phyloP scores from a whole-genome alignment of 2,329 filamentous ascomycete species.

The Colletotrichum theobromicola region DNA sequence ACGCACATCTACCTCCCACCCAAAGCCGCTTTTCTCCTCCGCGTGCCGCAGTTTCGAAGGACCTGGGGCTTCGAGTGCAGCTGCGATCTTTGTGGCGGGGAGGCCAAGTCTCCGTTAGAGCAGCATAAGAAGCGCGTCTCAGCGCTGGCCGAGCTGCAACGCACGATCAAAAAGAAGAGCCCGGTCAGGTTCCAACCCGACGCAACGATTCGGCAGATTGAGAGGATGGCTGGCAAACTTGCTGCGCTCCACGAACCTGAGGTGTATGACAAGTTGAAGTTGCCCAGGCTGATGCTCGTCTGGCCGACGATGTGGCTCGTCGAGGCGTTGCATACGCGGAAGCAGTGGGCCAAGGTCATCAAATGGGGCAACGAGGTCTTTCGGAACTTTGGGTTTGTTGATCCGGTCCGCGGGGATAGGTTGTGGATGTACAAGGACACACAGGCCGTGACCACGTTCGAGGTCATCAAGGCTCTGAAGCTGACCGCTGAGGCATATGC shows the following conservation, averaged over 20 bases:
- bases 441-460: slow-evolving; percentile 35
- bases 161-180: slow-evolving; percentile 32
- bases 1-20: slow-evolving; percentile 42
- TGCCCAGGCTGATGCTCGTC: slow-evolving; percentile 38
- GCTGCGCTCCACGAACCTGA: slow-evolving; percentile 36
- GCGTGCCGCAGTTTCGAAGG: slow-evolving; percentile 29
- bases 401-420: slow-evolving; percentile 26
- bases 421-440: slow-evolving; percentile 28
- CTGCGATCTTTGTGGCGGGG: slow-evolving; percentile 41
- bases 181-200: slow-evolving; percentile 30
- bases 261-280: slow-evolving; percentile 28
- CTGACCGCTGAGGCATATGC: slow-evolving; percentile 32
- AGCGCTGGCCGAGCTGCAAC: slow-evolving; percentile 26
- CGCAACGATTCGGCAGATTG: slow-evolving; percentile 34
- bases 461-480: slow-evolving; percentile 36
- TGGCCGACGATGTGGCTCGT: slow-evolving; percentile 41
- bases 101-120: slow-evolving; percentile 24
- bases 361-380: slow-evolving; percentile 32
- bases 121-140: slow-evolving; percentile 27
- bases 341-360: slow-evolving; percentile 36
- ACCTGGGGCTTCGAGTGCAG: slow-evolving; percentile 46
- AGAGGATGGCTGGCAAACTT: slow-evolving; percentile 33
- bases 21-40: slow-evolving; percentile 29
- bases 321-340: slow-evolving; percentile 33
- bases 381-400: slow-evolving; percentile 37